These are phyloP conservation scores for Salpingoeca rosetta DNA, from an alignment of 78 protist genomes.

Conservation along the genomic window DNA sequence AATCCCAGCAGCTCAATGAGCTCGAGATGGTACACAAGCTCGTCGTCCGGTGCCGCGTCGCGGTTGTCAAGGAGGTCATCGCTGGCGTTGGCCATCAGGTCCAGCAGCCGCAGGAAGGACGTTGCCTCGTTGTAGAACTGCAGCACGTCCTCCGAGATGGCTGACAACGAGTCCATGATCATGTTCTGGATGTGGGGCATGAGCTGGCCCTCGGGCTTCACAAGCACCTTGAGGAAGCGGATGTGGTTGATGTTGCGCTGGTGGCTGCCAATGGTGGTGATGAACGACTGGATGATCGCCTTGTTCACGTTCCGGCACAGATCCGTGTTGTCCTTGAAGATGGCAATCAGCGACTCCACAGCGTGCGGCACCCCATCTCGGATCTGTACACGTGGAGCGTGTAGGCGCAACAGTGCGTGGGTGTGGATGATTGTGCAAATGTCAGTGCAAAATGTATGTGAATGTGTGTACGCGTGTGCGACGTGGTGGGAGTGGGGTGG, in stretches of 20 bases:
- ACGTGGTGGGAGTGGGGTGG: no score
- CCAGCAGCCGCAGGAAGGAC: neutral
- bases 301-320: neutral
- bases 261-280: neutral
- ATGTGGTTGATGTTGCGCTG: neutral
- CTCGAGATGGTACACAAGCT: slow-evolving; percentile 8
- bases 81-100: neutral
- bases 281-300: neutral
- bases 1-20: slow-evolving; percentile 10
- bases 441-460: no score
- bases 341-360: neutral
- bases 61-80: neutral
- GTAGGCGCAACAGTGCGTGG: no score
- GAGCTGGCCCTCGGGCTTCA: neutral
- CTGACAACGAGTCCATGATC: neutral
- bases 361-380: neutral
- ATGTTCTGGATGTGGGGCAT: neutral
- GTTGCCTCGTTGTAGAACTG: slow-evolving; percentile 10
- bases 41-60: neutral
- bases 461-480: no score
- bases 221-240: neutral
- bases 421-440: no score
- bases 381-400: no score
- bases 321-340: neutral
- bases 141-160: slow-evolving; percentile 4